Evolutionary conservation across 176 grass and related monocot species (phyloP), one percentile per base, ranked within the genome.

Genomic region (Carex myosuroides): DNA sequence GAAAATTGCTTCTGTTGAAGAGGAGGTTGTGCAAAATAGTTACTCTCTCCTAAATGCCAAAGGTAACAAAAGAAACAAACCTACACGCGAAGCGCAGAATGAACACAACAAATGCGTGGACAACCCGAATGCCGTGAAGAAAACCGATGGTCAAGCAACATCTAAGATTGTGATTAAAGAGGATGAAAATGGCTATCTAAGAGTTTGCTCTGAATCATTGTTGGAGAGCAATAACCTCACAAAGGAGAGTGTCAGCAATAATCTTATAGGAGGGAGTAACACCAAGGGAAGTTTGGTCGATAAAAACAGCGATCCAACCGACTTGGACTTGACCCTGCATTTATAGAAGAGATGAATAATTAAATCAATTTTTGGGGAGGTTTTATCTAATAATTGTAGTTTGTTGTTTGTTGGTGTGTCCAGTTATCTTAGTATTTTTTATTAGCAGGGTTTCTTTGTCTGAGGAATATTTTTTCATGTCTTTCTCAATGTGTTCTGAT

Each of bases 261-360:
- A 4, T 54, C 21, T 7, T 8, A 29, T 17, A 8, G 73, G 50
- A 17, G 12, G 48, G 21, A 76, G 10, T 18, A 55, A 56, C 50
- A 77, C 24, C 73, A 77, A 30, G 13, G 73, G 6, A 32, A 56
- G 73, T 77, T 77, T 0, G 50, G 50, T 77, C 13, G 46, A 73
- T 26, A 33, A 77, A 21, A 42, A 55, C 5, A 2, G 9, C 1
- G 50, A 54, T 13, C 73, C 24, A 9, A 9, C 48, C 6, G 50
- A 7, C 50, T 56, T 77, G 73, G 73, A 77, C 50, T 77, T 77
- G 50, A 77, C 73, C 12, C 73, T 77, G 46, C 73, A 77, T 56
- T 54, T 77, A 16, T 77, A 77, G 50, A 56, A 33, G 26, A 9
- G 50, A 56, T 77, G 6, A 56, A 53, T 3, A 74, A 74, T 26